Evolutionary conservation across 768 basidiomycete species (phyloP).

Genomic region (Phylloporus arenicola): DNA sequence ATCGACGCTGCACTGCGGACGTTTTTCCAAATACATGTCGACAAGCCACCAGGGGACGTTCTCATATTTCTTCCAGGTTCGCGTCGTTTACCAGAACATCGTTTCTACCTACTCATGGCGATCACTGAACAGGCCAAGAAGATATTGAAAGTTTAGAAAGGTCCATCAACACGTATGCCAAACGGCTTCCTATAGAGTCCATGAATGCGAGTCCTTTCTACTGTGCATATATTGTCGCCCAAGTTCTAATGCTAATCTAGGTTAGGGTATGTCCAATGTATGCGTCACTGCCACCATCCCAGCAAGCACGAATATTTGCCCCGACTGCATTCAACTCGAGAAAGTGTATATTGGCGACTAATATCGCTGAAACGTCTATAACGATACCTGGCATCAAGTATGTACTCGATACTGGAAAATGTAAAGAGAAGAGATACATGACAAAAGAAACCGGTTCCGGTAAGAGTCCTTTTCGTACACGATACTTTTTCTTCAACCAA

Average conservation of each 20-base stretch:
- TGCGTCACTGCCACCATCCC: slow-evolving; percentile 72
- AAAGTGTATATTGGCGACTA: slow-evolving; percentile 94
- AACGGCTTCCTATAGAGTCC: slow-evolving; percentile 56
- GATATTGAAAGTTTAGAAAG: slow-evolving; percentile 88
- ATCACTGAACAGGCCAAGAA: slow-evolving; percentile 65
- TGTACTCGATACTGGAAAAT: slow-evolving; percentile 94
- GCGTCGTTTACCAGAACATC: not conserved
- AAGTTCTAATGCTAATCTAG: slow-evolving; percentile 32
- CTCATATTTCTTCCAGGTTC: slow-evolving; percentile 88
- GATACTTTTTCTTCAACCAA: not conserved
- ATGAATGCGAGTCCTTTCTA: slow-evolving; percentile 40
- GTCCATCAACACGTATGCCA: slow-evolving; percentile 63
- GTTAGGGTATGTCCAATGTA: slow-evolving; percentile 79
- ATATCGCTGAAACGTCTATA: slow-evolving; percentile 97
- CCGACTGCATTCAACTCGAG: slow-evolving; percentile 61
- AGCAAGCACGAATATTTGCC: slow-evolving; percentile 76
- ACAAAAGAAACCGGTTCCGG: slow-evolving; percentile 66
- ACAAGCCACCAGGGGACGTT: slow-evolving; percentile 78
- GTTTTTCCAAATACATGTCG: slow-evolving; percentile 89
- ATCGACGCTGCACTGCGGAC: slow-evolving; percentile 85
- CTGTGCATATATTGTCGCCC: not conserved
- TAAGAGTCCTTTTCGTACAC: slow-evolving; percentile 19
- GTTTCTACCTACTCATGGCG: not conserved
- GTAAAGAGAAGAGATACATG: slow-evolving; percentile 89
- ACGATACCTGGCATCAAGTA: slow-evolving; percentile 95